Conservation (phyloP, 192 early-diverging fungal genomes). For the Dispira simplex region DNA sequence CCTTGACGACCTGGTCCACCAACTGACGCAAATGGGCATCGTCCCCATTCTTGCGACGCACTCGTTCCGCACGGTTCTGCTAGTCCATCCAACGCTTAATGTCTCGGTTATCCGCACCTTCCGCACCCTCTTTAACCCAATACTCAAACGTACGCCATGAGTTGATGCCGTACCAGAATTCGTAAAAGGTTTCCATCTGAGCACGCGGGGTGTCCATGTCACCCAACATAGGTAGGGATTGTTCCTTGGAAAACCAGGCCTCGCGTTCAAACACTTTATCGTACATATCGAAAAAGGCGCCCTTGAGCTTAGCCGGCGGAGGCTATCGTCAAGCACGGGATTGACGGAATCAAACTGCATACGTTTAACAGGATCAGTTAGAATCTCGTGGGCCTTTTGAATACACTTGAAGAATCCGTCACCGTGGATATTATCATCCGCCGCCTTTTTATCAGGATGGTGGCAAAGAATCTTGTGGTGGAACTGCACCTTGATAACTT, state of each 20-base stretch:
- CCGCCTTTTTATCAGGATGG: slow-evolving; percentile 98
- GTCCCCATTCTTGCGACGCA: slow-evolving; percentile 95
- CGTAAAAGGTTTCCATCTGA: slow-evolving; percentile 67
- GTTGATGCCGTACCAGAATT: slow-evolving; percentile 79
- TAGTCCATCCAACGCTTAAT: slow-evolving; percentile 90
- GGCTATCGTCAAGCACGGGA: slow-evolving; percentile 54
- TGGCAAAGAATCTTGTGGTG: slow-evolving; percentile 90
- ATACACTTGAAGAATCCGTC: slow-evolving; percentile 99
- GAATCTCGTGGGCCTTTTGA: slow-evolving; percentile 84
- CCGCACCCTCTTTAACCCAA: slow-evolving; percentile 92
- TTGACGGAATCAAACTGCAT: slow-evolving; percentile 95
- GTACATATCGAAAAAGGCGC: slow-evolving; percentile 69
- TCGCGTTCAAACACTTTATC: slow-evolving; percentile 76
- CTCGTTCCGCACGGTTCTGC: slow-evolving; percentile 88
- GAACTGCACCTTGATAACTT: slow-evolving; percentile 80
- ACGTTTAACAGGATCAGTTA: slow-evolving; percentile 78
- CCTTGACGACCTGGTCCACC: slow-evolving; percentile 66
- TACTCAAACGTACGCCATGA: slow-evolving; percentile 98
- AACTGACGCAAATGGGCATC: slow-evolving; percentile 69
- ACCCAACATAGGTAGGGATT: slow-evolving; percentile 73
- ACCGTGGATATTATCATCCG: slow-evolving; percentile 49
- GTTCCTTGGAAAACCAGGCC: slow-evolving; percentile 78
- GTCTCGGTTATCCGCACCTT: slow-evolving; percentile 81
- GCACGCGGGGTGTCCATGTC: slow-evolving; percentile 38
- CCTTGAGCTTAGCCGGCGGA: slow-evolving; percentile 59